A percentile compares a stretch with the other conserved stretches of the same genome.
phyloP scores from a whole-genome alignment of 768 basidiomycete species.

The Collybiopsis luxurians region DNA sequence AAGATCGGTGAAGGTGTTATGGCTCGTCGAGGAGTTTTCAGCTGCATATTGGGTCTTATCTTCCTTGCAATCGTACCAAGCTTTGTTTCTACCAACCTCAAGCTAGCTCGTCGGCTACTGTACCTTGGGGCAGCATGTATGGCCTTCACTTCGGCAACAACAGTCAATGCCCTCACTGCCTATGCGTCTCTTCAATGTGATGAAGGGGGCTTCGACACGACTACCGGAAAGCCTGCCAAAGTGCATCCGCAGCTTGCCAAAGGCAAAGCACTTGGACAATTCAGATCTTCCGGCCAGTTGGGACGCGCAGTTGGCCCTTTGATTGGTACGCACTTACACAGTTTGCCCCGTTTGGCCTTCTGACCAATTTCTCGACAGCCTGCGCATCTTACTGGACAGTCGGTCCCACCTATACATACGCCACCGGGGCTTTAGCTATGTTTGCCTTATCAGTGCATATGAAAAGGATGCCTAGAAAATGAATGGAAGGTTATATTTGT shows the following conservation, averaged over 20 bases:
- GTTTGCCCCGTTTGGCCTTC: not conserved
- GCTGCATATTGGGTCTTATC: conserved; percentile 68
- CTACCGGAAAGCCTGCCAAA: conserved; percentile 51
- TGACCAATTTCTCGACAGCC: conserved; percentile 38
- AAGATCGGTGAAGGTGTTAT: conserved; percentile 79
- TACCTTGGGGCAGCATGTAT: conserved; percentile 78
- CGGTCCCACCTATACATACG: conserved; percentile 78
- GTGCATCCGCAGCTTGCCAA: conserved; percentile 73
- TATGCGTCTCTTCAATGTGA: conserved; percentile 91
- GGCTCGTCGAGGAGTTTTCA: conserved; percentile 75
- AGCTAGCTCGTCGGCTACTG: conserved; percentile 49
- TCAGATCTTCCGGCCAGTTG: conserved; percentile 92
- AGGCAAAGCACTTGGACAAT: conserved; percentile 80
- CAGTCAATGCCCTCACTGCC: conserved; percentile 90
- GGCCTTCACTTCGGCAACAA: conserved; percentile 93
- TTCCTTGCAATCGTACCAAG: conserved; percentile 72
- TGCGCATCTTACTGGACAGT: conserved; percentile 90
- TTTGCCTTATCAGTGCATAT: conserved; percentile 53
- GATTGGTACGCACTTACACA: conserved; percentile 53
- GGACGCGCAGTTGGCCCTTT: conserved; percentile 92
- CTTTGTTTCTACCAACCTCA: conserved; percentile 39
- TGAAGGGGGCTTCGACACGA: conserved; percentile 54
- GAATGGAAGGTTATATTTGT: conserved; percentile 19
- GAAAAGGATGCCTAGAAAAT: conserved; percentile 44
- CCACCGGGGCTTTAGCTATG: conserved; percentile 64